These are phyloP conservation scores for Rhizophlyctis rosea DNA, from an alignment of 192 early-diverging fungal species.

Conservation along the genomic window DNA sequence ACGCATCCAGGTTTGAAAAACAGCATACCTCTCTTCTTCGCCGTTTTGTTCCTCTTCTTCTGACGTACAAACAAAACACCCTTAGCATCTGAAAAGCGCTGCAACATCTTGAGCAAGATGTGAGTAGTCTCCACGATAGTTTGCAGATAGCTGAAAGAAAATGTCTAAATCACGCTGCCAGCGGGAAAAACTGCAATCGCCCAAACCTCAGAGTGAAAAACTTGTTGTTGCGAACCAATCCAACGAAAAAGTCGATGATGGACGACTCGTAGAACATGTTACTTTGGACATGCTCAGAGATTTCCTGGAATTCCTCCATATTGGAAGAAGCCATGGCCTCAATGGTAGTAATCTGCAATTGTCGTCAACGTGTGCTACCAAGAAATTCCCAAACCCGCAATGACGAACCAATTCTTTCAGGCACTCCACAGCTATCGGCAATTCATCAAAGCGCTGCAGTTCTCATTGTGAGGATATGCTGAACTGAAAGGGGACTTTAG, in stretches of 20 bases:
- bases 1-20: no score
- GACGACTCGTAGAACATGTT: constrained; percentile 70
- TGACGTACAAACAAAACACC: constrained; percentile 21
- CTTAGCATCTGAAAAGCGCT: constrained; percentile 49
- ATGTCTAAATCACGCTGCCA: no score
- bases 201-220: constrained; percentile 32
- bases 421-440: constrained; percentile 53
- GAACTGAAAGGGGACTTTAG: no score
- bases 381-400: neutral
- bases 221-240: constrained; percentile 49
- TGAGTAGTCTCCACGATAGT: constrained; percentile 53
- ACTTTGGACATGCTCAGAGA: constrained; percentile 62
- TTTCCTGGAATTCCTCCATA: constrained; percentile 50
- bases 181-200: no score
- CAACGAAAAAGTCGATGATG: constrained; percentile 56
- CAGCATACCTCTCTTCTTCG: constrained; percentile 40
- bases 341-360: constrained; percentile 50
- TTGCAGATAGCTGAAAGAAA: constrained; percentile 53
- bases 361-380: neutral
- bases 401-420: constrained; percentile 60
- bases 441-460: constrained; percentile 49
- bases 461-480: neutral
- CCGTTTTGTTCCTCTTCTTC: constrained; percentile 22
- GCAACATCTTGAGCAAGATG: constrained; percentile 60
- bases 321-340: constrained; percentile 50